These are phyloP conservation scores for Xylariaceae sp. DNA, from an alignment of 2,329 filamentous ascomycete genomes.

Conservation along the genomic window DNA sequence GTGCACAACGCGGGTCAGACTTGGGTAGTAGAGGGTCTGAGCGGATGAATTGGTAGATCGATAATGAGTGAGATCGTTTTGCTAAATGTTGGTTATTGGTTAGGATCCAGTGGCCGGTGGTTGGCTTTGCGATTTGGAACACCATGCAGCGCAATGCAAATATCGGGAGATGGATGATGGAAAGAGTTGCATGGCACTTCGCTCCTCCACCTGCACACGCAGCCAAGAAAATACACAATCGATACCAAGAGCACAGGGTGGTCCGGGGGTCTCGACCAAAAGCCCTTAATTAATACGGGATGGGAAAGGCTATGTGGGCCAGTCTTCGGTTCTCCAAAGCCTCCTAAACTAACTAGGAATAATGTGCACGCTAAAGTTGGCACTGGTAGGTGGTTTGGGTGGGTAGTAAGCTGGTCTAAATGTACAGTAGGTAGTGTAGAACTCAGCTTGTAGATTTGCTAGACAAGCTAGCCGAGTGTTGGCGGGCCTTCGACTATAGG, in stretches of 20 bases:
- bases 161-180: conserved; percentile 10
- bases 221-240: conserved; percentile 3
- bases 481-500: too few relatives aligned
- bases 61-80: background rate
- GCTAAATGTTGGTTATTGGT: background rate
- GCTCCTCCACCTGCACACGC: background rate
- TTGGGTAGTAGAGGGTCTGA: background rate
- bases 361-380: too few relatives aligned
- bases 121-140: too few relatives aligned
- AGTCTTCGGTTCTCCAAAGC: background rate
- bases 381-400: too few relatives aligned
- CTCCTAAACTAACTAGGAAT: background rate
- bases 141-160: conserved; percentile 18
- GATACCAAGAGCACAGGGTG: conserved; percentile 8
- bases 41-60: background rate
- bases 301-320: background rate
- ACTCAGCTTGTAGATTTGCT: too few relatives aligned
- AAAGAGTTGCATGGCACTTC: conserved; percentile 16
- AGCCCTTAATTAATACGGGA: background rate
- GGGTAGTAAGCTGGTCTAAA: too few relatives aligned
- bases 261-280: conserved; percentile 8
- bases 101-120: background rate
- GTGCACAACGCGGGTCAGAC: conserved; percentile 2
- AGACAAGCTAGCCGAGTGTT: too few relatives aligned
- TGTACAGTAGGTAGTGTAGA: too few relatives aligned